Conservation (phyloP, 2,329 filamentous ascomycete species). For the Claviceps purpurea region DNA sequence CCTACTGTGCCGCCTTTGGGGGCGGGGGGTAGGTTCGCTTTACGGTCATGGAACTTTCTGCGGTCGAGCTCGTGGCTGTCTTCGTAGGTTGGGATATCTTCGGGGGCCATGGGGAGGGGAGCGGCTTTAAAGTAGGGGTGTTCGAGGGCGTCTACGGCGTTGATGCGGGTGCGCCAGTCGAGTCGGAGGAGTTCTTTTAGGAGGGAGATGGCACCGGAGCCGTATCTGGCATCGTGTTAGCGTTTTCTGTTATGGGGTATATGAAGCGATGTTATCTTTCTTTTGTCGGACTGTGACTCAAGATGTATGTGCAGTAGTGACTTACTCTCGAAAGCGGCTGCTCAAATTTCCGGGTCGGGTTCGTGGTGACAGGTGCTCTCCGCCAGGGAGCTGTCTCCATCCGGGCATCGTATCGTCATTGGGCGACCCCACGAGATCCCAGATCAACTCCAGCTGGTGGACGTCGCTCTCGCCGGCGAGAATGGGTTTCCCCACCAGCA, state of each 20-base stretch:
- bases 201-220: slow-evolving; percentile 61
- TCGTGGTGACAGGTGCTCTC: slow-evolving; percentile 57
- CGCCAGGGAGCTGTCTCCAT: slow-evolving; percentile 72
- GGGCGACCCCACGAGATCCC: slow-evolving; percentile 80
- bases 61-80: slow-evolving; percentile 96
- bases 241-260: not conserved
- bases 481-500: slow-evolving; percentile 89
- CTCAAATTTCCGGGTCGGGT: slow-evolving; percentile 50
- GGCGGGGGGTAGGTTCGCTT: slow-evolving; percentile 72
- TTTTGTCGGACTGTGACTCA: not conserved
- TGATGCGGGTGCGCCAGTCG: slow-evolving; percentile 79
- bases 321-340: slow-evolving; percentile 61
- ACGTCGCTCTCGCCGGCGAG: slow-evolving; percentile 77
- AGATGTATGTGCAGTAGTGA: not conserved
- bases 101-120: slow-evolving; percentile 67
- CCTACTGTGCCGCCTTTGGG: slow-evolving; percentile 86
- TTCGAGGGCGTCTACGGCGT: slow-evolving; percentile 83
- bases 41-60: slow-evolving; percentile 77
- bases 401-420: slow-evolving; percentile 87
- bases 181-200: slow-evolving; percentile 73
- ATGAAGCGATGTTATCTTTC: not conserved
- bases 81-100: slow-evolving; percentile 81
- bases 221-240: slow-evolving; percentile 31
- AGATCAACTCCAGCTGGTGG: slow-evolving; percentile 87
- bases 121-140: slow-evolving; percentile 79